Conservation (phyloP, 805 yeast species). For the Candida succiphila region DNA sequence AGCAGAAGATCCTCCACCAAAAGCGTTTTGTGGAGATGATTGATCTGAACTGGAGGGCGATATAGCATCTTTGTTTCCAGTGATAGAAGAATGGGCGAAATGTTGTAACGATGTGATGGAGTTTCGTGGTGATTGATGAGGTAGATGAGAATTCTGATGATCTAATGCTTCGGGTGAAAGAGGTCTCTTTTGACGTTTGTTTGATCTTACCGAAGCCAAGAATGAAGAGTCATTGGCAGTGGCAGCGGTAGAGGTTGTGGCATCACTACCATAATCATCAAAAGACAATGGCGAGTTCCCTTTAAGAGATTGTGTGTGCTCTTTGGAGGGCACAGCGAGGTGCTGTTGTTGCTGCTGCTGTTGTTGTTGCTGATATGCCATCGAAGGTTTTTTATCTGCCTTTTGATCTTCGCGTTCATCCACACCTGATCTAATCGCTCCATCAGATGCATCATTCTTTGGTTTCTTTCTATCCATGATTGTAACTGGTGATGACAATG, state of each 20-base stretch:
- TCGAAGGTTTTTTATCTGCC: slow-evolving; percentile 8
- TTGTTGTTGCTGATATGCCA: slow-evolving; percentile 3
- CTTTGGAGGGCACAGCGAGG: background rate
- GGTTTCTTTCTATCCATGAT: slow-evolving; percentile 91
- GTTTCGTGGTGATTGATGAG: slow-evolving; percentile 11
- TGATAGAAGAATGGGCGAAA: background rate
- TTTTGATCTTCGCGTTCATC: slow-evolving; percentile 3
- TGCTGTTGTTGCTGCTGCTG: slow-evolving; percentile 4
- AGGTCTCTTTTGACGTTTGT: slow-evolving; percentile 23
- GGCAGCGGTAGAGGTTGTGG: background rate
- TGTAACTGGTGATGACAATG: slow-evolving; percentile 65
- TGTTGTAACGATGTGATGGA: slow-evolving; percentile 7
- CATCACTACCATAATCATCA: slow-evolving; percentile 23
- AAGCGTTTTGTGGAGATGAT: slow-evolving; percentile 20
- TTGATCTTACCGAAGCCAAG: slow-evolving; percentile 2
- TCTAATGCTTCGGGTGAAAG: slow-evolving; percentile 20
- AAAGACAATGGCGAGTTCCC: slow-evolving; percentile 20
- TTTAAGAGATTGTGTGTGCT: background rate
- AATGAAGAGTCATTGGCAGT: background rate
- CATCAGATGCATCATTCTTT: slow-evolving; percentile 15
- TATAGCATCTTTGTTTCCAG: slow-evolving; percentile 16
- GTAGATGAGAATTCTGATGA: slow-evolving; percentile 12
- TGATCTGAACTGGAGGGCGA: slow-evolving; percentile 23
- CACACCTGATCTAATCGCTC: background rate
- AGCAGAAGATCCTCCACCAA: slow-evolving; percentile 16